A percentile compares a stretch with the other conserved stretches of the same genome.
These are phyloP conservation scores for Dryas alaskensis DNA, from an alignment of 306 rosid genomes.

Conservation along the genomic window DNA sequence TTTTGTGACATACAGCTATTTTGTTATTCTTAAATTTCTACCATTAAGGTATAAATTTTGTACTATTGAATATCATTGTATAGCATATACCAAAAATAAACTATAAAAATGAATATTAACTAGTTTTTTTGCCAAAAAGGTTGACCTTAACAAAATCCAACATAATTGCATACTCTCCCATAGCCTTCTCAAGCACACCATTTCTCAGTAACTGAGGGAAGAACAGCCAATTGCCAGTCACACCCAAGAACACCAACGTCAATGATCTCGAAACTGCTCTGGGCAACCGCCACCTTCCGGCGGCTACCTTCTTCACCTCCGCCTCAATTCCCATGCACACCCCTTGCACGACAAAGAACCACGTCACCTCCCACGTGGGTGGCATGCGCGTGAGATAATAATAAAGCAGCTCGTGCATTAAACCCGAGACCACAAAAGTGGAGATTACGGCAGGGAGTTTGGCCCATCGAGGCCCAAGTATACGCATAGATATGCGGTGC, in stretches of 20 bases:
- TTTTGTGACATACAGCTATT: too few relatives aligned
- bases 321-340: constrained; percentile 44
- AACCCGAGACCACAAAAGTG: constrained; percentile 49
- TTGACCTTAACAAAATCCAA: constrained; percentile 21
- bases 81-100: too few relatives aligned
- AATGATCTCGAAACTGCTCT: constrained; percentile 32
- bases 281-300: constrained; percentile 40
- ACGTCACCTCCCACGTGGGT: constrained; percentile 85
- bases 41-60: too few relatives aligned
- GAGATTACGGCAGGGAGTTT: constrained; percentile 14
- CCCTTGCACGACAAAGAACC: constrained; percentile 64
- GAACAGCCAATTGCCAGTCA: constrained; percentile 51
- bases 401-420: constrained; percentile 64
- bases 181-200: constrained; percentile 36
- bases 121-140: too few relatives aligned
- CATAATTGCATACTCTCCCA: constrained; percentile 39
- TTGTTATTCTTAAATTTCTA: too few relatives aligned
- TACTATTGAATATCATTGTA: too few relatives aligned
- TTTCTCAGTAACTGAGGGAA: constrained; percentile 57
- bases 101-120: too few relatives aligned
- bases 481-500: accelerated
- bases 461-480: constrained; percentile 30
- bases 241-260: constrained; percentile 41
- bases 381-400: constrained; percentile 51
- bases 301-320: constrained; percentile 38